These are phyloP conservation scores for Rhizopogon vinicolor DNA, from an alignment of 768 basidiomycete genomes.

Conservation along the genomic window DNA sequence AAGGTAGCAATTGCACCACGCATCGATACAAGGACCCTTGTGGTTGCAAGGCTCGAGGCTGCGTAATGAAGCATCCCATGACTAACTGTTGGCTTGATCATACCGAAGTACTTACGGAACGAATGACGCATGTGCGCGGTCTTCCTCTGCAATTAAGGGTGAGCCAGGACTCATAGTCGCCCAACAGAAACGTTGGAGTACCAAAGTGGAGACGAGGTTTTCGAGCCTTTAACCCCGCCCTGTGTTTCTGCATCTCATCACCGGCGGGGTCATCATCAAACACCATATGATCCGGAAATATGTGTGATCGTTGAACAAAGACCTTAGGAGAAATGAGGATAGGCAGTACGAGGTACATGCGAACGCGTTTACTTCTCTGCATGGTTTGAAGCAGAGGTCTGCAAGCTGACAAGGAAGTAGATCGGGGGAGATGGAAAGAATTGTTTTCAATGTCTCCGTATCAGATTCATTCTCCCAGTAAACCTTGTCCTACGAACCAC, in stretches of 20 bases:
- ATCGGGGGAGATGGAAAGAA: constrained; percentile 42
- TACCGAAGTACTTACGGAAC: constrained; percentile 8
- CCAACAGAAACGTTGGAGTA: constrained; percentile 1
- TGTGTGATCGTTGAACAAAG: constrained; percentile 15
- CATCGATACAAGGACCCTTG: constrained; percentile 39
- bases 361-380: constrained; percentile 34
- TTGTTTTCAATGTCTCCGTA: constrained; percentile 23
- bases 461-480: constrained; percentile 21
- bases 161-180: not conserved
- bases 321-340: constrained; percentile 3
- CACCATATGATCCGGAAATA: constrained; percentile 16
- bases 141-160: constrained; percentile 10
- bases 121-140: not conserved
- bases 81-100: not conserved
- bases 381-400: constrained; percentile 41
- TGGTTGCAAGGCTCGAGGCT: constrained; percentile 42
- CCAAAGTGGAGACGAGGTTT: constrained; percentile 9
- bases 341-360: not conserved
- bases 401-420: constrained; percentile 46
- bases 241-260: not conserved
- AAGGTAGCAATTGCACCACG: constrained; percentile 36
- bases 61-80: not conserved
- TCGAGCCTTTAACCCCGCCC: constrained; percentile 1
- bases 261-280: constrained; percentile 5
- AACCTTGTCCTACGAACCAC: constrained; percentile 10